These are phyloP conservation scores for Cystobasidium tubakii DNA, from an alignment of 768 basidiomycete genomes.

Conservation along the genomic window DNA sequence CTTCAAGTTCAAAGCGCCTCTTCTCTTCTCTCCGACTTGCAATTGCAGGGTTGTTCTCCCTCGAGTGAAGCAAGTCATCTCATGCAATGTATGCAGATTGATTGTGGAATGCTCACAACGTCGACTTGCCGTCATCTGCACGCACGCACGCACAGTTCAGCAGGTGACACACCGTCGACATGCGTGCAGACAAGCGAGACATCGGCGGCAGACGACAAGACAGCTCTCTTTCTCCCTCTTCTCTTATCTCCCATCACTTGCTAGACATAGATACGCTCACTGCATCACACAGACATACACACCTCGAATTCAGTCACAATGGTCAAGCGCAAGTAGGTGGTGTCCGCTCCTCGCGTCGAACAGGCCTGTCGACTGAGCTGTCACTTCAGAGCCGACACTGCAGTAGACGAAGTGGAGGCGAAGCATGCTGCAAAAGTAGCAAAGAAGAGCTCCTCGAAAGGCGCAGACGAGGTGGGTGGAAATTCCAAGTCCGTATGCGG, in stretches of 20 bases:
- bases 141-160: too few species aligned
- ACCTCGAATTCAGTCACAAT: background rate
- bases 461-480: conserved; percentile 17
- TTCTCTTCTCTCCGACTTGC: background rate
- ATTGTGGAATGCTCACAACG: too few species aligned
- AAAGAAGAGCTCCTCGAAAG: conserved; percentile 10
- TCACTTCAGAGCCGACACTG: background rate
- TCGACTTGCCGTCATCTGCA: too few species aligned
- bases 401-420: background rate
- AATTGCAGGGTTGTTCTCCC: too few species aligned
- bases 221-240: too few species aligned
- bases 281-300: background rate
- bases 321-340: conserved; percentile 5
- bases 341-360: background rate
- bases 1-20: background rate
- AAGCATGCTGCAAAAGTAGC: background rate
- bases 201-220: too few species aligned
- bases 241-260: too few species aligned
- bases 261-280: too few species aligned
- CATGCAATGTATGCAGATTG: too few species aligned
- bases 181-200: too few species aligned
- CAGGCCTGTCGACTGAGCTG: background rate
- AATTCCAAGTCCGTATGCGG: background rate
- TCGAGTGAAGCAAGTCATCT: too few species aligned
- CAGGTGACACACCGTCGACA: too few species aligned